A percentile compares a stretch with the other conserved stretches of the same genome.
Evolutionary conservation across 1,139 yeast species (phyloP).

Genomic region (Geotrichum histeridarum): DNA sequence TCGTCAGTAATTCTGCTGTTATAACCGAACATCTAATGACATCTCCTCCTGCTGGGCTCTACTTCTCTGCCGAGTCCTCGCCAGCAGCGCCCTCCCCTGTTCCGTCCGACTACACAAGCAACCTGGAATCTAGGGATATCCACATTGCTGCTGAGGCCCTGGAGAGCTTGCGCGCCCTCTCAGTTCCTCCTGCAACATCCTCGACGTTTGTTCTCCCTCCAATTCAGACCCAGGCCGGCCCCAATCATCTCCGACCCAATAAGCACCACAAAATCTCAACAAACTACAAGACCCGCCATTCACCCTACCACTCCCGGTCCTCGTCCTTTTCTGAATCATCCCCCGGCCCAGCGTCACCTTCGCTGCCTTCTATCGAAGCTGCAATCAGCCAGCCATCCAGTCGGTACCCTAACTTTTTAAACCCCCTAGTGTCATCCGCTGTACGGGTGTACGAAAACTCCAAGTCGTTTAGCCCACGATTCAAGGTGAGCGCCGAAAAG

Average conservation of each 20-base stretch:
- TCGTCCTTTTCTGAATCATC: constrained; percentile 15
- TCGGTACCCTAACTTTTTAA: constrained; percentile 9
- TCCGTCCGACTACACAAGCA: neutral
- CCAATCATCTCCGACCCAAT: constrained; percentile 1
- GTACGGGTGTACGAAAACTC: constrained; percentile 55
- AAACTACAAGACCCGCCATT: constrained; percentile 7
- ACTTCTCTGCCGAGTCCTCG: neutral
- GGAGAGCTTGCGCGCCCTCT: constrained; percentile 16
- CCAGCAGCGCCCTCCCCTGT: constrained; percentile 6
- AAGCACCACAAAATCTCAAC: constrained; percentile 3
- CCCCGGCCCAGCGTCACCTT: constrained; percentile 1
- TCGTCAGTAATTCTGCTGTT: too few relatives aligned
- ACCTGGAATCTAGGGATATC: constrained; percentile 11
- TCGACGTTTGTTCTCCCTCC: constrained; percentile 12
- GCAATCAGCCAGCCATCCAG: neutral
- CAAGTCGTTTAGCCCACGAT: constrained; percentile 51
- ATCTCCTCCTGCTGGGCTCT: constrained; percentile 6
- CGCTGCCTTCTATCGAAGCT: constrained; percentile 1
- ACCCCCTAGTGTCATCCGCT: constrained; percentile 46
- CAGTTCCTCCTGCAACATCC: neutral
- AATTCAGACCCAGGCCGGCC: constrained; percentile 1
- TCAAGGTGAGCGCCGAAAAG: constrained; percentile 62
- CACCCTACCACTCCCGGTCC: constrained; percentile 17
- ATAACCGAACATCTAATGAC: too few relatives aligned
- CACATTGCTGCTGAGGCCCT: constrained; percentile 21